A percentile compares a stretch with the other conserved stretches of the same genome.
Evolutionary conservation across 176 grass and related monocot species (phyloP).

Genomic region (Carex scoparia): DNA sequence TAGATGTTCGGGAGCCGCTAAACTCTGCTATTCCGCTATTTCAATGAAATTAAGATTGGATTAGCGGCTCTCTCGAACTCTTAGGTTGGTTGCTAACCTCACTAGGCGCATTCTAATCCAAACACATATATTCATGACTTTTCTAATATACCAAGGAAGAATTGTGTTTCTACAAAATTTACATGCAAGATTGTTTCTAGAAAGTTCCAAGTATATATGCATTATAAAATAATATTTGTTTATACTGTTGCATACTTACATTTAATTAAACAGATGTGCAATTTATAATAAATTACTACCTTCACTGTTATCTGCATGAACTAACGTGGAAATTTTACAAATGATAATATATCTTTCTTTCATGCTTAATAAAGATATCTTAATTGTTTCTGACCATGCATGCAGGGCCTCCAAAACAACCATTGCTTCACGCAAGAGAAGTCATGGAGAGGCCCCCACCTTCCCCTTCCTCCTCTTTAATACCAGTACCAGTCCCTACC

Average conservation of each 20-base stretch:
- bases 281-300: background rate
- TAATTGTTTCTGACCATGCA: conserved; percentile 7
- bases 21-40: too few species aligned
- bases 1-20: too few species aligned
- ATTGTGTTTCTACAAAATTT: background rate
- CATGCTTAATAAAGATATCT: background rate
- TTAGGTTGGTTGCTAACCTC: too few species aligned
- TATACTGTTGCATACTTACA: background rate
- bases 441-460: conserved; percentile 26
- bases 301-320: background rate
- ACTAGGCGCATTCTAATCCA: too few species aligned
- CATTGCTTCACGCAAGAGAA: conserved; percentile 44
- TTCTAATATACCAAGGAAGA: background rate
- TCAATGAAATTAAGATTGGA: too few species aligned
- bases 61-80: too few species aligned
- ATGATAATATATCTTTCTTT: conserved; percentile 17
- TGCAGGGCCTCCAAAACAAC: conserved; percentile 16
- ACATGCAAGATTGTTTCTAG: background rate
- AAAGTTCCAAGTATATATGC: background rate
- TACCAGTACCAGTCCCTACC: background rate
- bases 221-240: background rate
- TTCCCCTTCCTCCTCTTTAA: conserved; percentile 15
- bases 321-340: background rate
- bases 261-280: background rate
- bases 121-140: too few species aligned